Evolutionary conservation across 2,329 filamentous ascomycete species (phyloP).

Genomic region (Neopestalotiopsis clavispora): DNA sequence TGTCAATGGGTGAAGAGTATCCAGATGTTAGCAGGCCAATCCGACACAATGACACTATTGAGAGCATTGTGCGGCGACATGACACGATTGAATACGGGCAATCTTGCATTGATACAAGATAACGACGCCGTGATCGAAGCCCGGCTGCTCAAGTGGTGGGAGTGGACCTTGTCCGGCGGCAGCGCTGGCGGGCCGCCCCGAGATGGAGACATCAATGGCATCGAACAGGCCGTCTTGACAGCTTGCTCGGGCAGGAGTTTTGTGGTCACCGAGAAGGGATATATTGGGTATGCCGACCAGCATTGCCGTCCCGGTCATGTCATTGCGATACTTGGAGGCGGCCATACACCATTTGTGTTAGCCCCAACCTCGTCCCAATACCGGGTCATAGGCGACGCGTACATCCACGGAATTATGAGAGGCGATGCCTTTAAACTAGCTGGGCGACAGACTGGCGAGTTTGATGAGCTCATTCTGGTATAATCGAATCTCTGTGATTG

Average conservation of each 20-base stretch:
- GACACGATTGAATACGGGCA: background rate
- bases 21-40: background rate
- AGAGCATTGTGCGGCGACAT: background rate
- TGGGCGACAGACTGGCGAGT: background rate
- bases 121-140: background rate
- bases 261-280: background rate
- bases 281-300: conserved; percentile 1
- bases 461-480: background rate
- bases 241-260: background rate
- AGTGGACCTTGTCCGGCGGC: background rate
- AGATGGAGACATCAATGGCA: background rate
- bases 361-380: background rate
- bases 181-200: background rate
- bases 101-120: background rate
- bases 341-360: background rate
- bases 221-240: background rate
- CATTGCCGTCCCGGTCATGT: background rate
- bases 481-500: background rate
- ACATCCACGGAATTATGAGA: background rate
- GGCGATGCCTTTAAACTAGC: background rate
- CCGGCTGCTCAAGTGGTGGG: conserved; percentile 1
- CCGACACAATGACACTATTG: background rate
- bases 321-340: background rate
- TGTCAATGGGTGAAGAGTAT: background rate
- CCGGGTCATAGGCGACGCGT: background rate